Evolutionary conservation across 2,329 filamentous ascomycete genomes (phyloP), one percentile per base, ranked within the genome.

Genomic region (Periglandula ipomoeae): DNA sequence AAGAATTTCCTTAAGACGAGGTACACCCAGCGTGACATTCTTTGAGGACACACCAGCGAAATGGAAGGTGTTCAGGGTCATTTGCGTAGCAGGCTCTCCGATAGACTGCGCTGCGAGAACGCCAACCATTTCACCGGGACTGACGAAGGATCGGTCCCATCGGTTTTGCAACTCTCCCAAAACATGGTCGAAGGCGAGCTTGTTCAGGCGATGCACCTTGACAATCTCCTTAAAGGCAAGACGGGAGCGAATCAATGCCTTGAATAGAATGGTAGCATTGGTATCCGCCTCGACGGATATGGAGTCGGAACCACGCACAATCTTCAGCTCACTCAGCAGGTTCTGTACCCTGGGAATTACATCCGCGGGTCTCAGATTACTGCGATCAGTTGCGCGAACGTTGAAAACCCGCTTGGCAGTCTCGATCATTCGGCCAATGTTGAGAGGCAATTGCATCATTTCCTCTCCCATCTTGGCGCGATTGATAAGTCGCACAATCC

Each of bases 31-130:
- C 0, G 93, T 98, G 48, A 98, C 91, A 76, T 98, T 98, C 84
- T 98, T 98, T 22, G 91, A 95, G 34, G 94, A 95, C 52, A 98
- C 89, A 95, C 93, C 93, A 68, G 93, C 90, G 68, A 98, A 98
- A 76, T 98, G 93, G 85, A 98, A 98, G 22, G 93, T 98, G 73
- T 98, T 98, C 52, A 98, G 73, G 1, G 93, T 98, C 93, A 98
- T 98, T 75, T 98, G 93, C 1, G 93, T 98, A 20, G 93, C 94
- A 37, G 93, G 93, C 69, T 98, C 93, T 72, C 93, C 93, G 64
- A 98, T 98, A 27, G 93, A 98, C 71, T 98, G 93, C 6, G 94
- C 93, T 54, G 93, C 93, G 61, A 98, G 73, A 20, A 98, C 93
- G 71, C 93, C 93, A 49, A 98, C 93, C 93, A 98, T 98, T 66